These are phyloP conservation scores for Gentiana macrophylla DNA, from an alignment of 257 asterid genomes.

Conservation along the genomic window DNA sequence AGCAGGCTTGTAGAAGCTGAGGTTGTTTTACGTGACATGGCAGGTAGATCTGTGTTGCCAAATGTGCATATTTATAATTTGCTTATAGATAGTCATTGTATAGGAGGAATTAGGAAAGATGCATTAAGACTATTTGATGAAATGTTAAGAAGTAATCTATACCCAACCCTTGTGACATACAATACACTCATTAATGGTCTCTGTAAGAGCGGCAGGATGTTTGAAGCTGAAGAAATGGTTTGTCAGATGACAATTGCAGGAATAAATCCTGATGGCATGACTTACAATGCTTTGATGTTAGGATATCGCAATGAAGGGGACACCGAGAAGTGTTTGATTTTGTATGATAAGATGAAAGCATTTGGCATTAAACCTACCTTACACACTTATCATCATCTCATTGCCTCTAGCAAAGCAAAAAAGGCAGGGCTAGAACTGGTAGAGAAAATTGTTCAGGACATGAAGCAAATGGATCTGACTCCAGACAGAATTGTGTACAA, in stretches of 20 bases:
- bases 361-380: constrained; percentile 54
- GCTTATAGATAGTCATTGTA: not conserved
- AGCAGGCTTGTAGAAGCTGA: not conserved
- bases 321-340: constrained; percentile 37
- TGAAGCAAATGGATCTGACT: constrained; percentile 28
- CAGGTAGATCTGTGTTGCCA: not conserved
- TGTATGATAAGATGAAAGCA: constrained; percentile 49
- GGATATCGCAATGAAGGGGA: constrained; percentile 48
- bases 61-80: not conserved
- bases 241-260: constrained; percentile 29
- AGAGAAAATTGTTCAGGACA: constrained; percentile 50
- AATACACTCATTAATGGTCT: constrained; percentile 31
- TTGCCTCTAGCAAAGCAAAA: constrained; percentile 32
- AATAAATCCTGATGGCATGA: constrained; percentile 52
- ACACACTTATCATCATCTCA: constrained; percentile 55
- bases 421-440: constrained; percentile 28
- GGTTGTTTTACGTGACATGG: not conserved
- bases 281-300: constrained; percentile 58
- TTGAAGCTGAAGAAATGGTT: constrained; percentile 51
- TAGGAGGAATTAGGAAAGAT: not conserved
- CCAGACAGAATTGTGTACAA: constrained; percentile 59
- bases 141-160: not conserved
- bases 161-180: constrained; percentile 1
- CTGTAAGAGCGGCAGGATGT: constrained; percentile 36
- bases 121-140: not conserved